A percentile compares a stretch with the other conserved stretches of the same genome.
Conservation (phyloP, 116 monocot genomes). For the Cymodocea nodosa region DNA sequence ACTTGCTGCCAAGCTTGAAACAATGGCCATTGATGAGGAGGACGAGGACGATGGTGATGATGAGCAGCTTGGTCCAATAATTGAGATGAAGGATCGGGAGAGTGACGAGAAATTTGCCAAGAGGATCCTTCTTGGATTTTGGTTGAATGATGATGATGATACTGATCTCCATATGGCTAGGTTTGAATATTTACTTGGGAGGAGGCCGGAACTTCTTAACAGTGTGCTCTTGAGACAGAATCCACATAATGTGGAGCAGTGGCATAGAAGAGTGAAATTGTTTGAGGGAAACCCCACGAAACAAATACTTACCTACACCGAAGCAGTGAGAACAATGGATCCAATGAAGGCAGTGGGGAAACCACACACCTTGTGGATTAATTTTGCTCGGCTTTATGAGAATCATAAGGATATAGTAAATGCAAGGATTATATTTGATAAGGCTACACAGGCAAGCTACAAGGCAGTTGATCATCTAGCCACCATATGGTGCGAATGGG, state of each 20-base stretch:
- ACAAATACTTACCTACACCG: constrained; percentile 76
- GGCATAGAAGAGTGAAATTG: constrained; percentile 89
- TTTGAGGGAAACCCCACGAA: constrained; percentile 77
- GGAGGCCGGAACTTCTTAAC: constrained; percentile 81
- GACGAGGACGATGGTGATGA: constrained; percentile 17
- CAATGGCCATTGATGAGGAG: constrained; percentile 26
- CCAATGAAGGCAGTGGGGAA: constrained; percentile 94
- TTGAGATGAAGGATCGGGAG: constrained; percentile 17
- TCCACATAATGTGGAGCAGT: constrained; percentile 93
- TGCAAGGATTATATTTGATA: constrained; percentile 83
- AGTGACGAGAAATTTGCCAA: constrained; percentile 49
- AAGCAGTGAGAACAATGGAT: constrained; percentile 94
- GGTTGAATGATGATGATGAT: constrained; percentile 94
- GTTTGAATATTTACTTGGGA: constrained; percentile 56
- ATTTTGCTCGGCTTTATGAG: constrained; percentile 89
- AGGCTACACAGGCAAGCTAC: constrained; percentile 78
- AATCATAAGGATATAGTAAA: constrained; percentile 74
- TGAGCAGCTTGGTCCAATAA: not conserved
- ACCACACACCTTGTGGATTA: constrained; percentile 92
- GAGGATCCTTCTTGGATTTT: constrained; percentile 59
- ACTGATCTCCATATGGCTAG: constrained; percentile 71
- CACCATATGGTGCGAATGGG: constrained; percentile 94
- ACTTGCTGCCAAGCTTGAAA: constrained; percentile 79
- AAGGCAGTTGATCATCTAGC: constrained; percentile 83
- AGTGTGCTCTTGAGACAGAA: constrained; percentile 85